Evolutionary conservation across 2,329 filamentous ascomycete species (phyloP).

Genomic region (Colletotrichum lupini): DNA sequence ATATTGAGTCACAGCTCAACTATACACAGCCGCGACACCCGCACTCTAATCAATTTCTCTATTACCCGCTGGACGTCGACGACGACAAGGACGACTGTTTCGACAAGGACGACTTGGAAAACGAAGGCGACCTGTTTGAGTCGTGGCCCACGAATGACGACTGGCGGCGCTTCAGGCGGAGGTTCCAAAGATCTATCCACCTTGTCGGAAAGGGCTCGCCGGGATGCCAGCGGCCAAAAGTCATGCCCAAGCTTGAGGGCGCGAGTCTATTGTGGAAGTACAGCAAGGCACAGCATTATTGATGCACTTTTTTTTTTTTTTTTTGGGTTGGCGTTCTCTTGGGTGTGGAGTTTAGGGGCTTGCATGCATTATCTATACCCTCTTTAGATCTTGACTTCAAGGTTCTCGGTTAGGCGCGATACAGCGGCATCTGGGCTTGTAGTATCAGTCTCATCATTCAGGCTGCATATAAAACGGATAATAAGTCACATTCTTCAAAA

Average conservation of each 20-base stretch:
- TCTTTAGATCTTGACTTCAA: not conserved
- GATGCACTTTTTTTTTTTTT: not conserved
- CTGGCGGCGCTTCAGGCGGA: conserved; percentile 49
- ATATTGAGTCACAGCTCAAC: conserved; percentile 58
- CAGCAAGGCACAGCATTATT: conserved; percentile 27
- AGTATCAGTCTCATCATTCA: not conserved
- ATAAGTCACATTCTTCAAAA: not conserved
- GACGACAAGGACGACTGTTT: conserved; percentile 43
- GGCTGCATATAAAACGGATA: not conserved
- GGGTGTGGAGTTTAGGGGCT: not conserved
- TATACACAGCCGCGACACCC: conserved; percentile 53
- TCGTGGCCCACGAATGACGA: conserved; percentile 54
- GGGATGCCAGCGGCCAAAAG: not conserved
- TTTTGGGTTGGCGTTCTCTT: not conserved
- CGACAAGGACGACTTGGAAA: conserved; percentile 36
- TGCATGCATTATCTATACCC: conserved; percentile 15
- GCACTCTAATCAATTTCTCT: conserved; percentile 52
- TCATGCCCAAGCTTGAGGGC: conserved; percentile 34
- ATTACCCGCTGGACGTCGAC: conserved; percentile 48
- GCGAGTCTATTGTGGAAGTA: conserved; percentile 38
- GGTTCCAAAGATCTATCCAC: conserved; percentile 47
- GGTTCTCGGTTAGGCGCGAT: not conserved
- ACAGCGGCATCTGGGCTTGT: not conserved
- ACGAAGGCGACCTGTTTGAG: conserved; percentile 46
- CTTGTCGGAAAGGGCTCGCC: conserved; percentile 45